phyloP scores from a whole-genome alignment of 2,329 filamentous ascomycete genomes.

The Phaeosphaeria sp. region DNA sequence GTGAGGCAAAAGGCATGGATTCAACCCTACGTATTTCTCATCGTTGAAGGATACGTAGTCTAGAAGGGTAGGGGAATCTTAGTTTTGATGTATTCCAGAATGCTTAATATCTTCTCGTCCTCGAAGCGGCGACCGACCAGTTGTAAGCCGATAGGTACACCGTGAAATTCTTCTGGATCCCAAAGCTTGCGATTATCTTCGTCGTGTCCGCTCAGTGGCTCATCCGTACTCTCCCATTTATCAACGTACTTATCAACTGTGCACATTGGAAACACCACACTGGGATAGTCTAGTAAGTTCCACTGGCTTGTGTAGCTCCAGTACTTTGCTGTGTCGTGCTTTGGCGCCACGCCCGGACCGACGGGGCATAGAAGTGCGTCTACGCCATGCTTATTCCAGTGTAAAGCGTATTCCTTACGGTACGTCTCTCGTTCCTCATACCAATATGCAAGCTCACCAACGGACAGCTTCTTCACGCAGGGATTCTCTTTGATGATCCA shows the following conservation, averaged over 20 bases:
- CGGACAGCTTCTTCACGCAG: slow-evolving; percentile 49
- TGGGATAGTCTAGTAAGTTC: slow-evolving; percentile 74
- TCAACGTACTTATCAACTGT: slow-evolving; percentile 54
- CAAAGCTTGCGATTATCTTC: slow-evolving; percentile 57
- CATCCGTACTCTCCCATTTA: slow-evolving; percentile 37
- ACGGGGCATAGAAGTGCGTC: slow-evolving; percentile 70
- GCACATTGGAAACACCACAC: slow-evolving; percentile 64
- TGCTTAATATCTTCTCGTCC: slow-evolving; percentile 61
- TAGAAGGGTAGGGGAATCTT: slow-evolving; percentile 36
- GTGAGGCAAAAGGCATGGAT: too few relatives aligned
- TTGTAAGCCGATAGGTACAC: slow-evolving; percentile 61
- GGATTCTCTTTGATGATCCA: slow-evolving; percentile 66
- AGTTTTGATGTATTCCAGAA: slow-evolving; percentile 45
- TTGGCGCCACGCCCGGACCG: slow-evolving; percentile 62
- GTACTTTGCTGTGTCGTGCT: slow-evolving; percentile 61
- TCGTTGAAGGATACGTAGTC: too few relatives aligned
- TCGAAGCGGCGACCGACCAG: slow-evolving; percentile 61
- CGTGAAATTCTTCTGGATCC: slow-evolving; percentile 55
- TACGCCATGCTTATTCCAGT: slow-evolving; percentile 54
- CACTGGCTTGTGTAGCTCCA: slow-evolving; percentile 73
- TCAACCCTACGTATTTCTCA: too few relatives aligned
- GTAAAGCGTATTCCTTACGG: slow-evolving; percentile 52
- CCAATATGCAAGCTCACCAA: slow-evolving; percentile 54
- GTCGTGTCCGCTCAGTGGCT: slow-evolving; percentile 56
- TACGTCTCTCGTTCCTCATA: slow-evolving; percentile 53